Base-by-base conservation (phyloP, 2,329 filamentous ascomycete species). In the Penicillium capsulatum region DNA sequence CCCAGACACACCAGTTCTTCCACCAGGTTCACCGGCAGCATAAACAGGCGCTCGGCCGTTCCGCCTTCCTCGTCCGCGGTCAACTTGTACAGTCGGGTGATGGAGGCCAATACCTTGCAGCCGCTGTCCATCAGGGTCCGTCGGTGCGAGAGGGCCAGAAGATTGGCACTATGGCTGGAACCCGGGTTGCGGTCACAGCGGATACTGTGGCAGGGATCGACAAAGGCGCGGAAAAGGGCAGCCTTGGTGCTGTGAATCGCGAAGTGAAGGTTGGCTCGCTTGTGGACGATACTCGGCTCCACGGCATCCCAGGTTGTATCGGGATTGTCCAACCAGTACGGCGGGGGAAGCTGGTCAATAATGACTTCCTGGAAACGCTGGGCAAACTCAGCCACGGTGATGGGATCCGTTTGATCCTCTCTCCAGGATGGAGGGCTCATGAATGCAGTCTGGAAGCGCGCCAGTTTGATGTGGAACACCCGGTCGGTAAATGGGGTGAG, bases 401-500 rank as follows among this genome's bases (percentile, higher is more conserved):
- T 26, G 5, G 47, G 31, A 10, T 36, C 24, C 7, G 38, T 17
- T 26, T 45, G 47, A 28, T 50, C 45, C 3, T 31, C 36, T 19
- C 39, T 40, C 47, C 47, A 50, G 2, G 42, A 50, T 7, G 45
- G 47, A 3, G 42, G 47, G 13, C 47, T 50, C 37, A 43, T 48
- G 11, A 50, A 50, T 3, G 45, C 47, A 3, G 45, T 46, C 7
- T 45, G 13, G 19, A 41, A 50, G 6, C 45, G 45, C 7, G 45
- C 42, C 7, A 48, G 10, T 24, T 48, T 48, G 17, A 50, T 42
- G 9, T 48, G 40, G 8, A 48, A 48, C 5, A 50, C 26, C 10
- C 47, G 47, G 16, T 48, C 40, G 3, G 45, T 50, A 29, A 48
- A 50, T n/a, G 42, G 35, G 4, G 47, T 50, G n/a, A 48, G 40